Percentiles rank a stretch among this genome's conserved stretches.
These are phyloP conservation scores for Talaromyces funiculosus DNA, from an alignment of 2,329 filamentous ascomycete species.

Conservation along the genomic window DNA sequence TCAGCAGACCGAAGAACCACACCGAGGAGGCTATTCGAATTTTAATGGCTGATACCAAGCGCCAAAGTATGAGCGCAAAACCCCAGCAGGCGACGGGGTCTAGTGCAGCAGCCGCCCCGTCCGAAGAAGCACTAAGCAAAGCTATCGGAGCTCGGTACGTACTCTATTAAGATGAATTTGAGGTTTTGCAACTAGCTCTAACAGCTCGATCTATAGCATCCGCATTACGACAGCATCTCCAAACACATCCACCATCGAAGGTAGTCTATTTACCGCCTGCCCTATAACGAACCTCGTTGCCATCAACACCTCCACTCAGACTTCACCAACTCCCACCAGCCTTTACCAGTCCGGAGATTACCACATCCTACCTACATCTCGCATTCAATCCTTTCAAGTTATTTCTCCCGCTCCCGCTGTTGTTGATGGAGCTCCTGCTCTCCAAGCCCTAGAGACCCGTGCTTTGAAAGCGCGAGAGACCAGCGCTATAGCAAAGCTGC, in stretches of 20 bases:
- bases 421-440: constrained; percentile 27
- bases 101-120: constrained; percentile 42
- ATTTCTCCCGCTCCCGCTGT: constrained; percentile 37
- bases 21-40: neutral
- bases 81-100: constrained; percentile 33
- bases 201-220: constrained; percentile 39
- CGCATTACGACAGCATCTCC: constrained; percentile 52
- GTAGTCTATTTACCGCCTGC: constrained; percentile 57
- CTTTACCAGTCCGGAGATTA: constrained; percentile 48
- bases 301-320: constrained; percentile 50
- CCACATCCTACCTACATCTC: constrained; percentile 55
- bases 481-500: constrained; percentile 50
- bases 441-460: constrained; percentile 48
- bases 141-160: constrained; percentile 58
- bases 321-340: constrained; percentile 31
- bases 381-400: constrained; percentile 54
- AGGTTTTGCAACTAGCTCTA: neutral
- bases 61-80: constrained; percentile 51
- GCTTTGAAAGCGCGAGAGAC: constrained; percentile 52
- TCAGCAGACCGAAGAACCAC: neutral
- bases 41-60: constrained; percentile 54
- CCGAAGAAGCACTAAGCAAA: constrained; percentile 52
- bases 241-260: constrained; percentile 50
- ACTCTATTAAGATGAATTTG: neutral
- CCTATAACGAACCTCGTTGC: constrained; percentile 57